A percentile compares a stretch with the other conserved stretches of the same genome.
phyloP scores from a whole-genome alignment of 352 stramenopile genomes.

The Globisporangium canariense region DNA sequence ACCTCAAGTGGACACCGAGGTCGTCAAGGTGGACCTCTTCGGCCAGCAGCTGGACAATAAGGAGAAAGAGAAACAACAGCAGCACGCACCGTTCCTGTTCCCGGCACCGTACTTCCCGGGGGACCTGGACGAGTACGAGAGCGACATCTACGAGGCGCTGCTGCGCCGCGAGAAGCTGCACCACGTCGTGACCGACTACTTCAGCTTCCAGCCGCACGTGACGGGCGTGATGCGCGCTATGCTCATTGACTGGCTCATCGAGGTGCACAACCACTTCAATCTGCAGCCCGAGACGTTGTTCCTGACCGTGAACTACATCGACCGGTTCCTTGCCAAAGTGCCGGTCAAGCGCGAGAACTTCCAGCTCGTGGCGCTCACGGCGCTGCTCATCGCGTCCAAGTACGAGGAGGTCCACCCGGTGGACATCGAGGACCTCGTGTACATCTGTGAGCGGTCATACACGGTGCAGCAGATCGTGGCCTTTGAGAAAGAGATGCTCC shows the following conservation, averaged over 20 bases:
- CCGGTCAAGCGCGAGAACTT: slow-evolving; percentile 92
- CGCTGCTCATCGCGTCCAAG: slow-evolving; percentile 97
- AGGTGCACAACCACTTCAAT: slow-evolving; percentile 99
- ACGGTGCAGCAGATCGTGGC: slow-evolving; percentile 64
- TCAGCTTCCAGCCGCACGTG: slow-evolving; percentile 45
- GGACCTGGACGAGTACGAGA: slow-evolving; percentile 45
- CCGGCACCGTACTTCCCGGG: slow-evolving; percentile 32
- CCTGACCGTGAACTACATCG: slow-evolving; percentile 98
- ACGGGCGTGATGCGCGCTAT: slow-evolving; percentile 60
- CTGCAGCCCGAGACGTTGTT: slow-evolving; percentile 97
- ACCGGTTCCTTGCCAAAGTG: slow-evolving; percentile 92
- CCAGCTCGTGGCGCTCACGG: slow-evolving; percentile 96
- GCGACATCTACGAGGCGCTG: slow-evolving; percentile 53
- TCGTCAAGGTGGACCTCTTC: slow-evolving; percentile 12
- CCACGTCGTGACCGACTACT: slow-evolving; percentile 51
- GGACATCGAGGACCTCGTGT: slow-evolving; percentile 96
- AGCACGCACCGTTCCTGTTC: slow-evolving; percentile 20
- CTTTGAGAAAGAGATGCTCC: slow-evolving; percentile 95
- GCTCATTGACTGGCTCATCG: slow-evolving; percentile 82
- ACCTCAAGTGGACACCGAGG: neutral
- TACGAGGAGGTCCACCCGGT: slow-evolving; percentile 99
- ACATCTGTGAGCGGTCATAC: slow-evolving; percentile 98
- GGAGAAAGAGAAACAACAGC: neutral
- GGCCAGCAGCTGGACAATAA: slow-evolving; percentile 8
- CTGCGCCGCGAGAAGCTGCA: slow-evolving; percentile 37